Evolutionary conservation across 2,329 filamentous ascomycete genomes (phyloP), one percentile per base, ranked within the genome.

Genomic region (Zopfia rhizophila): DNA sequence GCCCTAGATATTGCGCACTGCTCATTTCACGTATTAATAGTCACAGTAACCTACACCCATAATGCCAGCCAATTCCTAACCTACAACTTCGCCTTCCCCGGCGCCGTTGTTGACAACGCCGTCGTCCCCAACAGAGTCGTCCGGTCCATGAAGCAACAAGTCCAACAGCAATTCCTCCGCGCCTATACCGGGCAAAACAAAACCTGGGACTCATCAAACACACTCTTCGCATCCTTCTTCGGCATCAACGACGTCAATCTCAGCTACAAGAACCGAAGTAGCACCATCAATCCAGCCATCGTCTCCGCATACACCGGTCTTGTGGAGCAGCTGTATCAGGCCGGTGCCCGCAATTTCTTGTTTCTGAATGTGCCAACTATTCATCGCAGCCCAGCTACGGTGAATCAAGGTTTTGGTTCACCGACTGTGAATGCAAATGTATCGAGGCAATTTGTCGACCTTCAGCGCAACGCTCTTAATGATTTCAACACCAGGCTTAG

Each of bases 341-440:
- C 44, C 2, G 44, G 44, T 11, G 44, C 44, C 10, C 28, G 37
- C n/a, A 47, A 44, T 13, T 44, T 44, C 13, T 12, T 44, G 4
- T 44, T 56, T 13, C 21, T 56, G 17, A 56, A 56, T 8, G 36
- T 56, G 1, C 53, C 53, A 14, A 35, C 53, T 6, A 33, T 56
- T 6, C 30, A 50, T 22, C 38, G 53, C 5, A 17, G 31, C 13
- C 40, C 40, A n/a, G n/a, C 33, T 12, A 29, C 18, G 3, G 14
- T 16, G 14, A 12, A 11, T 3, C 14, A 31, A n/a, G n/a, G n/a
- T n/a, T n/a, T n/a, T n/a, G n/a, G n/a, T n/a, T n/a, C n/a, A n/a
- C n/a, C n/a, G n/a, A n/a, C n/a, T n/a, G n/a, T n/a, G n/a, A n/a
- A n/a, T n/a, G n/a, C n/a, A n/a, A n/a, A n/a, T n/a, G n/a, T n/a